Evolutionary conservation across 768 basidiomycete species (phyloP).

Genomic region (Rhodotorula taiwanensis): DNA sequence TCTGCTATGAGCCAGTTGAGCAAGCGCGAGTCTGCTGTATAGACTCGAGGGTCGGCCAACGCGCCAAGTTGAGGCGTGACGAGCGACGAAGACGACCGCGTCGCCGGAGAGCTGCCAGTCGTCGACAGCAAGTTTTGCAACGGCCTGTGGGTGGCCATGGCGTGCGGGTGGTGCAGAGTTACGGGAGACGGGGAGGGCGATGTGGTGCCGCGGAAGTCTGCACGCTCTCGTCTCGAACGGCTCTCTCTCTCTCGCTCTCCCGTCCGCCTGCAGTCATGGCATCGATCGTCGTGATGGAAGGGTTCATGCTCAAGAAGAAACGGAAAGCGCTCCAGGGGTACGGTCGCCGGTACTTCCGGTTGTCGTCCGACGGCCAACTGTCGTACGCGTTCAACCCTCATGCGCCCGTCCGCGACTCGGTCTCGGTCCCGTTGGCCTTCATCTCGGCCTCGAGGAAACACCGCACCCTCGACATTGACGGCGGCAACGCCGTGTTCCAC

Average conservation of each 20-base stretch:
- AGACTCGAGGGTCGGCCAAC: conserved; percentile 22
- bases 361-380: conserved; percentile 14
- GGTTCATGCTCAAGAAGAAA: conserved; percentile 35
- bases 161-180: not conserved
- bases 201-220: too few species aligned
- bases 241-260: not conserved
- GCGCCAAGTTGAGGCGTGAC: conserved; percentile 6
- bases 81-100: conserved; percentile 27
- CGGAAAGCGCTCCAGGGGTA: conserved; percentile 34
- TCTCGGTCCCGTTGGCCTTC: conserved; percentile 25
- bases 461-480: conserved; percentile 30
- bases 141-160: conserved; percentile 3
- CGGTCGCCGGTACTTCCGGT: conserved; percentile 22
- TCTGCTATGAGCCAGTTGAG: conserved; percentile 24
- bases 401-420: conserved; percentile 28
- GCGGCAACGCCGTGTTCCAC: conserved; percentile 30
- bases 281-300: conserved; percentile 15
- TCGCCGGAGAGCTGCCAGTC: conserved; percentile 1
- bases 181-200: too few species aligned
- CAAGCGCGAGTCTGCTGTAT: conserved; percentile 29
- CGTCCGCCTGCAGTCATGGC: not conserved
- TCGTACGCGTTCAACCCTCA: conserved; percentile 35
- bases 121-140: conserved; percentile 1
- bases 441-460: conserved; percentile 23
- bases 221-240: not conserved